Evolutionary conservation across 164 flowering plant genomes (phyloP).

Genomic region (Piper longum): DNA sequence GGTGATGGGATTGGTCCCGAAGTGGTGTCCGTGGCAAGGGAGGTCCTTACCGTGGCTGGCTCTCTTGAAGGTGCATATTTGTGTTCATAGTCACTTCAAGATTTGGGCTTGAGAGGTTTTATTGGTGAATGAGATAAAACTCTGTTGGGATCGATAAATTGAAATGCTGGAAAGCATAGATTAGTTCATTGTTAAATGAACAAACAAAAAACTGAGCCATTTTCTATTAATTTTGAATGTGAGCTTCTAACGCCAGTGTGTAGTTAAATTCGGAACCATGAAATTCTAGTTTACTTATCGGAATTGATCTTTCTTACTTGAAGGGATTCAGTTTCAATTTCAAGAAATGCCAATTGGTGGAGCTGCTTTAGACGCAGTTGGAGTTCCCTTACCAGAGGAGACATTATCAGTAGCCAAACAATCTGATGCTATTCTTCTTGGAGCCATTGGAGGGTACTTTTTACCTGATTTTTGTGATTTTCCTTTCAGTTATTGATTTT

Average conservation of each 20-base stretch:
- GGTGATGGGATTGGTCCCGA: slow-evolving; percentile 99
- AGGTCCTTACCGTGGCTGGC: slow-evolving; percentile 51
- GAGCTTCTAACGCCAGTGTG: too few species aligned
- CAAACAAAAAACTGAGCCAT: too few species aligned
- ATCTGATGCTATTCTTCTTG: slow-evolving; percentile 90
- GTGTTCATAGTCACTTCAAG: neutral
- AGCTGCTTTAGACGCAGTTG: slow-evolving; percentile 68
- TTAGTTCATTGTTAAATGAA: neutral
- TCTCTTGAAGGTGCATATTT: slow-evolving; percentile 41
- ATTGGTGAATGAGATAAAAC: neutral
- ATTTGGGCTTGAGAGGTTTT: neutral
- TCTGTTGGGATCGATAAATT: neutral
- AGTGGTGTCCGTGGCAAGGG: slow-evolving; percentile 70
- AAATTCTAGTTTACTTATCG: neutral
- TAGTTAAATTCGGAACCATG: neutral
- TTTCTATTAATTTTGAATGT: too few species aligned
- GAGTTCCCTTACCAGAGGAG: slow-evolving; percentile 92
- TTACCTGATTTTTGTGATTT: neutral
- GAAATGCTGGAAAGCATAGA: too few species aligned
- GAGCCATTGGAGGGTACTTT: slow-evolving; percentile 92
- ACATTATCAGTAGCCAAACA: slow-evolving; percentile 63
- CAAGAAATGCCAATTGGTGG: slow-evolving; percentile 90
- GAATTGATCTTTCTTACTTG: neutral
- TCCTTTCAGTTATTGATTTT: neutral
- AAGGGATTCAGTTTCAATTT: slow-evolving; percentile 63